phyloP scores from a whole-genome alignment of 495 filamentous ascomycete genomes.

The Daldinia decipiens region DNA sequence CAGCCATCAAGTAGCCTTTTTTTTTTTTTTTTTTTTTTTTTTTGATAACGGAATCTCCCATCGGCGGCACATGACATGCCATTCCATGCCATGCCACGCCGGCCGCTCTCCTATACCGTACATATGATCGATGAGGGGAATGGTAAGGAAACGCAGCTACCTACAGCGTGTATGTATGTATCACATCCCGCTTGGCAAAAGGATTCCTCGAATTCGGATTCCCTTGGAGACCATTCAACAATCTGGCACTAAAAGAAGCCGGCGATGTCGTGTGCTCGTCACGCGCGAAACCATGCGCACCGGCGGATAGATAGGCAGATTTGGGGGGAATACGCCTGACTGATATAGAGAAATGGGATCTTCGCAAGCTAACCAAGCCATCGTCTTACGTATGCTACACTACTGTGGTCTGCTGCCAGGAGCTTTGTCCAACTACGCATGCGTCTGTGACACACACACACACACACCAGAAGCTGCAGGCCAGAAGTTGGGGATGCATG shows the following conservation, averaged over 20 bases:
- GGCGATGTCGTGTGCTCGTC: conserved; percentile 32
- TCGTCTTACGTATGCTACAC: conserved; percentile 36
- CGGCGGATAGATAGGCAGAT: conserved; percentile 19
- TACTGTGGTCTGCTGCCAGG: conserved; percentile 31
- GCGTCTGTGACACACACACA: conserved; percentile 17
- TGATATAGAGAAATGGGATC: conserved; percentile 18
- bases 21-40: too few species aligned
- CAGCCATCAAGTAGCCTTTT: conserved; percentile 9
- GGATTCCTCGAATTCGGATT: conserved; percentile 11
- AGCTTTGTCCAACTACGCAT: conserved; percentile 32
- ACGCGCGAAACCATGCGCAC: conserved; percentile 30
- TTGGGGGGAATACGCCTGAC: conserved; percentile 19
- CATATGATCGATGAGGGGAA: conserved; percentile 27
- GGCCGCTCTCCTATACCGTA: conserved; percentile 7
- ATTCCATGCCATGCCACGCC: background rate
- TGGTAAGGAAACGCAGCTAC: conserved; percentile 16
- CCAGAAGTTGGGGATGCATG: conserved; percentile 43
- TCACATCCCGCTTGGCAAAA: conserved; percentile 11
- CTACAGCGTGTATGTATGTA: conserved; percentile 4
- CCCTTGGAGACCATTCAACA: conserved; percentile 12
- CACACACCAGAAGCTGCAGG: conserved; percentile 29
- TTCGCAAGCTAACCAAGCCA: conserved; percentile 8
- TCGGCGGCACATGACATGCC: conserved; percentile 26
- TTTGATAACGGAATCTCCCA: conserved; percentile 30
- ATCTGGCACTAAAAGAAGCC: conserved; percentile 6